These are phyloP conservation scores for Violaceomyces palustris DNA, from an alignment of 1,284 basidiomycete species.

Conservation along the genomic window DNA sequence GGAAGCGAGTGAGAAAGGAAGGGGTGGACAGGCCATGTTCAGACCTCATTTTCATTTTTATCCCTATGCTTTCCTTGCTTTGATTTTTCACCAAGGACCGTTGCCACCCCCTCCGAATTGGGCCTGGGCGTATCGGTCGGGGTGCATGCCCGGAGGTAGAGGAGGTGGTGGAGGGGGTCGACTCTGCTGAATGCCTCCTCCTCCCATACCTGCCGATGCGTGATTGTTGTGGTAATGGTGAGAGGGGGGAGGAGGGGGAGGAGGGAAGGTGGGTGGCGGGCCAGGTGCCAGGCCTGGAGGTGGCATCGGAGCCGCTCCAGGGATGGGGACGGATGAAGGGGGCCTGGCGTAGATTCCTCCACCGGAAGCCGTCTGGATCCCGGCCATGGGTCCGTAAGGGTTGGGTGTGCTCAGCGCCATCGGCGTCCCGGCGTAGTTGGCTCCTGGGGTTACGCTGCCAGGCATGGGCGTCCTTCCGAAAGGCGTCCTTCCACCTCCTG, in stretches of 20 bases:
- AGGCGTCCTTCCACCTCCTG: conserved; percentile 4
- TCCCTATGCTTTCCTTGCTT: too few relatives aligned
- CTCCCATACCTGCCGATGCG: conserved; percentile 1
- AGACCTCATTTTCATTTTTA: too few relatives aligned
- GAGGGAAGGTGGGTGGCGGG: conserved; percentile 14
- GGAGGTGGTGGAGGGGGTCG: conserved; percentile 6
- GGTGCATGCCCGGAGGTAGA: conserved; percentile 37
- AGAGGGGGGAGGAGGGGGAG: conserved; percentile 1
- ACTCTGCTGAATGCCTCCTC: conserved; percentile 18
- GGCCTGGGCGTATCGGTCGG: conserved; percentile 30
- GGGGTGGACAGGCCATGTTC: too few relatives aligned
- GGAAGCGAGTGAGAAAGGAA: too few relatives aligned
- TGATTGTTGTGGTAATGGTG: too few relatives aligned
- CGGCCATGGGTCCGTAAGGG: not conserved
- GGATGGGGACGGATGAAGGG: conserved; percentile 6
- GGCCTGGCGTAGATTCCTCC: conserved; percentile 17
- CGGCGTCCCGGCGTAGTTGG: conserved; percentile 11
- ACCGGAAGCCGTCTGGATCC: not conserved
- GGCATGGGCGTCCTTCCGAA: conserved; percentile 12
- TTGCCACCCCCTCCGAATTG: conserved; percentile 13
- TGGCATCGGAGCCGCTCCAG: conserved; percentile 8
- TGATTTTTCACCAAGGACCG: conserved; percentile 1
- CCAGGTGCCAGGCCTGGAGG: conserved; percentile 15
- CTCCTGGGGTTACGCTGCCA: conserved; percentile 16
- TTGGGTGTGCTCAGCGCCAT: conserved; percentile 7